phyloP scores from a whole-genome alignment of 768 basidiomycete genomes.

The Mycena epipterygia region DNA sequence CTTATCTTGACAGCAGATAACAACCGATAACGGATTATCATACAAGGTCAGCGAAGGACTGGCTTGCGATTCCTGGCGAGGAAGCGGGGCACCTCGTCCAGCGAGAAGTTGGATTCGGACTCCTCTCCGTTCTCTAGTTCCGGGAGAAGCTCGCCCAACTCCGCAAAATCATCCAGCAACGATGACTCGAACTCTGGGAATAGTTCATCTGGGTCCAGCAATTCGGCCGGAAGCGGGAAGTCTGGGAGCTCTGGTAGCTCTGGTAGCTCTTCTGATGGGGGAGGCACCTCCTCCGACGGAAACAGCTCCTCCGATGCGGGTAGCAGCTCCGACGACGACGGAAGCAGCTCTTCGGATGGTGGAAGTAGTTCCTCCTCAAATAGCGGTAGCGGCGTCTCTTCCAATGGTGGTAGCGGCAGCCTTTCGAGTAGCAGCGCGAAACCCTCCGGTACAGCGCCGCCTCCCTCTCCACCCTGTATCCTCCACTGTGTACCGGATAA shows the following conservation, averaged over 20 bases:
- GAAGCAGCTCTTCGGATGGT: too few relatives aligned
- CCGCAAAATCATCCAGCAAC: neutral
- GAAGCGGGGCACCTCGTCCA: neutral
- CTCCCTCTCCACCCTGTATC: constrained; percentile 8
- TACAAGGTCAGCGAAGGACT: constrained; percentile 9
- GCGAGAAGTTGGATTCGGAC: neutral
- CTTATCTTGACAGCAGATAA: neutral
- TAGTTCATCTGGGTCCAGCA: neutral
- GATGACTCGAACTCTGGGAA: neutral
- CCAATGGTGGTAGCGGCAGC: neutral
- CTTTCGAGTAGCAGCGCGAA: neutral
- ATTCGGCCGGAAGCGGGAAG: too few relatives aligned
- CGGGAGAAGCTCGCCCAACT: neutral
- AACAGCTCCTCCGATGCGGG: too few relatives aligned
- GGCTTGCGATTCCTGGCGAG: constrained; percentile 17
- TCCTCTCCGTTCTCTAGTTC: neutral
- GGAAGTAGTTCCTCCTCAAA: too few relatives aligned
- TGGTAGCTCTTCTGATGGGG: neutral
- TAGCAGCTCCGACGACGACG: too few relatives aligned
- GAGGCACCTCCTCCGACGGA: too few relatives aligned
- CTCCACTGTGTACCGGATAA: constrained; percentile 46
- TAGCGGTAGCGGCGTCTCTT: too few relatives aligned
- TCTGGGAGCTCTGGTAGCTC: neutral
- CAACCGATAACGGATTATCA: neutral
- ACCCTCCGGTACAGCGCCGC: neutral